phyloP scores from a whole-genome alignment of 768 basidiomycete genomes.

The Termitomyces sp. region DNA sequence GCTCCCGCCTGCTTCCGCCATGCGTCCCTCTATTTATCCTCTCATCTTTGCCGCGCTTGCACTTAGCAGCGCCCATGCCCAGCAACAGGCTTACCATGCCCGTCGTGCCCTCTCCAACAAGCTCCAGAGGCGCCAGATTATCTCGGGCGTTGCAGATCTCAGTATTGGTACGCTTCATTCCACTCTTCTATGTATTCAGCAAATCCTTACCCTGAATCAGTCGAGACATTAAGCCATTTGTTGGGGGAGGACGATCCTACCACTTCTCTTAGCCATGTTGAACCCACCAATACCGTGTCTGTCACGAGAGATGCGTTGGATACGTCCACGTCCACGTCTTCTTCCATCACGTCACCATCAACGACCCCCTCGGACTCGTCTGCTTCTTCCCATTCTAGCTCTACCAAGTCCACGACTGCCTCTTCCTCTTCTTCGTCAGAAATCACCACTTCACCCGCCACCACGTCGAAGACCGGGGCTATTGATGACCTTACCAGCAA shows the following conservation, averaged over 20 bases:
- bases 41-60: slow-evolving; percentile 27
- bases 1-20: slow-evolving; percentile 10
- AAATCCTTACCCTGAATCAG: not conserved
- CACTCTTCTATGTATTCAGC: not conserved
- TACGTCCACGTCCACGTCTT: not conserved
- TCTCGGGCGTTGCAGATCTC: not conserved
- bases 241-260: not conserved
- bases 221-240: not conserved
- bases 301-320: not conserved
- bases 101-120: slow-evolving; percentile 27
- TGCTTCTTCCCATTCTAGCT: not conserved
- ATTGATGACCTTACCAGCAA: not conserved
- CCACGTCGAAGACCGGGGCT: not conserved
- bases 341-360: slow-evolving; percentile 9
- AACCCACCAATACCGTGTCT: not conserved
- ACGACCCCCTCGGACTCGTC: slow-evolving; percentile 1
- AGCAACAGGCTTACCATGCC: slow-evolving; percentile 27
- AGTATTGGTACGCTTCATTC: not conserved
- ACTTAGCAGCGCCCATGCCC: slow-evolving; percentile 33
- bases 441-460: not conserved
- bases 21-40: slow-evolving; percentile 27
- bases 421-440: not conserved
- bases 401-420: not conserved
- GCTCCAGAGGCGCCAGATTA: slow-evolving; percentile 13
- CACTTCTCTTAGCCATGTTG: not conserved